Percentiles rank a stretch among this genome's conserved stretches.
phyloP scores from a whole-genome alignment of 2,329 filamentous ascomycete genomes.

The Exserohilum rostratum region DNA sequence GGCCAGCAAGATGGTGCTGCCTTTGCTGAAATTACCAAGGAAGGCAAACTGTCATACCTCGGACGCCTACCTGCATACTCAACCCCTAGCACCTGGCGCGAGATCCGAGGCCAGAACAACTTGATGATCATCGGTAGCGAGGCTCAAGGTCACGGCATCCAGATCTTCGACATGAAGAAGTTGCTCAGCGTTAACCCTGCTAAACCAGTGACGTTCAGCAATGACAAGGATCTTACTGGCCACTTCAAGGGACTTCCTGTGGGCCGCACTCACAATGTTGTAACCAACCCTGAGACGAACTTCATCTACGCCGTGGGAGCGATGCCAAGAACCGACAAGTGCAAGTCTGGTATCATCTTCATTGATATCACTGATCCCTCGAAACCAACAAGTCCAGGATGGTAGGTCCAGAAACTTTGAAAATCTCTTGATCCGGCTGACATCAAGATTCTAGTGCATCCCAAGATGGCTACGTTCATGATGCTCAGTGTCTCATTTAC shows the following conservation, averaged over 20 bases:
- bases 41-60: conserved; percentile 60
- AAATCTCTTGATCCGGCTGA: not conserved
- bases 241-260: conserved; percentile 44
- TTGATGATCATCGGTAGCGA: conserved; percentile 53
- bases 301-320: conserved; percentile 50
- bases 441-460: conserved; percentile 46
- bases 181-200: conserved; percentile 43
- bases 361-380: conserved; percentile 62
- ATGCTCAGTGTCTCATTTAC: conserved; percentile 65
- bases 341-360: conserved; percentile 63
- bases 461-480: conserved; percentile 65
- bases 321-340: conserved; percentile 44
- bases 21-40: conserved; percentile 59
- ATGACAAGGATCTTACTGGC: conserved; percentile 40
- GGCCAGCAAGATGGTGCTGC: conserved; percentile 62
- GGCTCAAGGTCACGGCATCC: conserved; percentile 59
- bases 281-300: conserved; percentile 46
- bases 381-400: conserved; percentile 61
- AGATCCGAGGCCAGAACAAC: conserved; percentile 57
- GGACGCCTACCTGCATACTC: conserved; percentile 59
- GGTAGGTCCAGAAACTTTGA: conserved; percentile 14
- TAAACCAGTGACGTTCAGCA: conserved; percentile 44
- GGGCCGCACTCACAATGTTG: conserved; percentile 48
- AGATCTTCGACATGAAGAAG: conserved; percentile 68
- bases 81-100: conserved; percentile 58